Conservation (phyloP, 1,284 basidiomycete genomes). For the Melampsora larici-populina region DNA sequence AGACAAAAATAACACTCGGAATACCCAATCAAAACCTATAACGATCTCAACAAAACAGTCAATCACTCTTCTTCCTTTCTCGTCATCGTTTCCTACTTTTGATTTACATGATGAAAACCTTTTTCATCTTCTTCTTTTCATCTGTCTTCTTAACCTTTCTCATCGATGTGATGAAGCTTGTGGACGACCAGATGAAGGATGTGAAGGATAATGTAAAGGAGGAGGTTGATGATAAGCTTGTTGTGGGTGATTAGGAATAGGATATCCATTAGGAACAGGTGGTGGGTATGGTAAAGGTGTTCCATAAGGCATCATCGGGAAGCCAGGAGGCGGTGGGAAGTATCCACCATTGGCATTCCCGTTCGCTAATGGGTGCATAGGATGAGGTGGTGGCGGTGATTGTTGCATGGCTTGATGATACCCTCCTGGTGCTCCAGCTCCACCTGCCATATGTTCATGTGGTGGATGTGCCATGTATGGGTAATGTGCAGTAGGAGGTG, state of each 20-base stretch:
- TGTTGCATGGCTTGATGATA: not conserved
- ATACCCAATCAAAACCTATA: too few species aligned
- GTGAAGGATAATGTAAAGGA: not conserved
- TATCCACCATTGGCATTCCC: not conserved
- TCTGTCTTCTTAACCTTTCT: not conserved
- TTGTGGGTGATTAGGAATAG: not conserved
- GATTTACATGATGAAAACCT: too few species aligned
- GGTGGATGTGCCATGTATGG: not conserved
- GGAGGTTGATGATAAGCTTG: not conserved
- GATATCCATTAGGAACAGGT: not conserved
- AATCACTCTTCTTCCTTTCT: too few species aligned
- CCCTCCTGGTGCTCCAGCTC: not conserved
- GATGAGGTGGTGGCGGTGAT: not conserved
- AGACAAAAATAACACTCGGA: too few species aligned
- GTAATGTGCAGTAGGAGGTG: not conserved
- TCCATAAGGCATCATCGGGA: not conserved
- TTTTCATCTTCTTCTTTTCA: too few species aligned
- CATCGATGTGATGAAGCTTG: conserved; percentile 3
- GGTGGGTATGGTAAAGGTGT: not conserved
- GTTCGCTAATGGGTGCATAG: not conserved
- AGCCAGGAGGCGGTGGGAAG: not conserved
- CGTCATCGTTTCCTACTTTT: too few species aligned
- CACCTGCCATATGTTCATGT: not conserved
- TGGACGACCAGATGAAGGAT: not conserved
- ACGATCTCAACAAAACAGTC: too few species aligned